Conservation (phyloP, 345 rosid genomes). For the Aurinia saxatilis region DNA sequence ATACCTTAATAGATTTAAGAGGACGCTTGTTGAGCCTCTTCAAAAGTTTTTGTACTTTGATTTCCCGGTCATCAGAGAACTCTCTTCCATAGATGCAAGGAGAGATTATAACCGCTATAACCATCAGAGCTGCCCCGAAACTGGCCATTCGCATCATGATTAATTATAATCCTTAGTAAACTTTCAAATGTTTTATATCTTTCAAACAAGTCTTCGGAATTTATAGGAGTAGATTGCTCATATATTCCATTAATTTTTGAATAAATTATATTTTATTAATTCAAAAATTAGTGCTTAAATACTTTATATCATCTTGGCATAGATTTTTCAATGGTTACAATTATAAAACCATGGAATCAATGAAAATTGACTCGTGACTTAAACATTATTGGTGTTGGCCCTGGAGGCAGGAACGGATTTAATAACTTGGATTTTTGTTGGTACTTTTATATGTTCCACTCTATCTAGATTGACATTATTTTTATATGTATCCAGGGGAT, state of each 20-base stretch:
- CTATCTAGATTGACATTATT: no score
- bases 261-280: no score
- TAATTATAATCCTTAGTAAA: background rate
- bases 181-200: background rate
- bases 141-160: background rate
- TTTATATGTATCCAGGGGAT: no score
- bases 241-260: background rate
- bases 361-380: no score
- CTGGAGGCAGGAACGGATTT: no score
- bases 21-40: slow-evolving; percentile 53
- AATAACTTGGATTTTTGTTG: no score
- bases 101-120: background rate
- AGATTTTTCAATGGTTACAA: no score
- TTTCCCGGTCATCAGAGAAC: background rate
- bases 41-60: slow-evolving; percentile 38
- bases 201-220: background rate
- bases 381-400: no score
- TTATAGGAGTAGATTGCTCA: background rate
- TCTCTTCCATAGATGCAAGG: background rate
- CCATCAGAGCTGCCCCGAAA: background rate
- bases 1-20: slow-evolving; percentile 48
- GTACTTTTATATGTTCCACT: no score
- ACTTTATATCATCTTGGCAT: background rate
- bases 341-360: no score
- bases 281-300: background rate